Conservation (phyloP, 2,329 filamentous ascomycete species). For the Zopfia rhizophila region DNA sequence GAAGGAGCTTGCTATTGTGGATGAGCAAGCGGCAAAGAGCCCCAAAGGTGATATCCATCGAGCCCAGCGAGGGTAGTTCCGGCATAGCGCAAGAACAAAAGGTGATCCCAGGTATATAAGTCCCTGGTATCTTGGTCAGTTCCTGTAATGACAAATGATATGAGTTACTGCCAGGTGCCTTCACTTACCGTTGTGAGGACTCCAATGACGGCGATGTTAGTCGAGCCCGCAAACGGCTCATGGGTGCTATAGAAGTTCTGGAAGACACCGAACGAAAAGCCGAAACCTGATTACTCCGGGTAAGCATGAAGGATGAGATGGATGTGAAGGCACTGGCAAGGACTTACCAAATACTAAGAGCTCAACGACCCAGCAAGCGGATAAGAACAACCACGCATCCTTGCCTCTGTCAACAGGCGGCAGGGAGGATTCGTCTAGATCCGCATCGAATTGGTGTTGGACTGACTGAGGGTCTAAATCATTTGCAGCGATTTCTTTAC, state of each 20-base stretch:
- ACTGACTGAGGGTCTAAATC: no score
- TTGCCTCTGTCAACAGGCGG: constrained; percentile 16
- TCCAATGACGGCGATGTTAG: constrained; percentile 45
- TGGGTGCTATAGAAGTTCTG: constrained; percentile 46
- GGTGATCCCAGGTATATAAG: constrained; percentile 12
- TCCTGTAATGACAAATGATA: no score
- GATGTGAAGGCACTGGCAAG: no score
- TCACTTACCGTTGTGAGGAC: constrained; percentile 18
- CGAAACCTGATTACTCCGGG: no score
- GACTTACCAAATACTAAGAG: no score
- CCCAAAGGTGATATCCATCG: constrained; percentile 10
- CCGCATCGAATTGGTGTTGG: no score
- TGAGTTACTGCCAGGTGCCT: no score
- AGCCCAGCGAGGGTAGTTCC: constrained; percentile 9
- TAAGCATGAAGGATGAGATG: no score
- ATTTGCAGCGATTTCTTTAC: no score
- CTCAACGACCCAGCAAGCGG: constrained; percentile 58
- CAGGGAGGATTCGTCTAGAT: constrained; percentile 23
- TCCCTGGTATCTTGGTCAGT: constrained; percentile 3
- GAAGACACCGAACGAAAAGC: constrained; percentile 43
- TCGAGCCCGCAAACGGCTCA: constrained; percentile 41
- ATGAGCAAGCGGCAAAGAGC: constrained; percentile 7
- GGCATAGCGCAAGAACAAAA: constrained; percentile 10
- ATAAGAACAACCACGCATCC: constrained; percentile 17
- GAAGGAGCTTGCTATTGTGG: constrained; percentile 29